These are phyloP conservation scores for Truncatella angustata DNA, from an alignment of 2,329 filamentous ascomycete genomes.

Conservation along the genomic window DNA sequence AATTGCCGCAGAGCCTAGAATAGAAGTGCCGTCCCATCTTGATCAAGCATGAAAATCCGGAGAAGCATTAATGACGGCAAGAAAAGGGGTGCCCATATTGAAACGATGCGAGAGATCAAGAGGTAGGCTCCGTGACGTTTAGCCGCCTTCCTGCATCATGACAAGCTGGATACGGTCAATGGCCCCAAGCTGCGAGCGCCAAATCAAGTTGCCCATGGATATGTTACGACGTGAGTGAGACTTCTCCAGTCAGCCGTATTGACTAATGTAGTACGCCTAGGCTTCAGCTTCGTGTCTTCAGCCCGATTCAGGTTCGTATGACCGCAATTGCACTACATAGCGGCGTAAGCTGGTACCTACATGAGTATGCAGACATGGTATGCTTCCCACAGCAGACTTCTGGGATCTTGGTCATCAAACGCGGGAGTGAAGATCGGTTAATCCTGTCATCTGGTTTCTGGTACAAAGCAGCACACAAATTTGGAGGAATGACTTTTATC, in stretches of 20 bases:
- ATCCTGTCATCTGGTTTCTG: conserved; percentile 1
- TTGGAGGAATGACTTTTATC: not conserved
- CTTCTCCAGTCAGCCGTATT: not conserved
- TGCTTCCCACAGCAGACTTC: not conserved
- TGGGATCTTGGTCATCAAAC: not conserved
- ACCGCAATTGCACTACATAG: not conserved
- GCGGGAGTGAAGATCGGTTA: not conserved
- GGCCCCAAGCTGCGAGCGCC: too few species aligned
- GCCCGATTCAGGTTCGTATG: not conserved
- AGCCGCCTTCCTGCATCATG: too few species aligned
- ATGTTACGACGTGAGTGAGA: not conserved
- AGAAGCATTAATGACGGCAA: too few species aligned
- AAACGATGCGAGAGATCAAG: too few species aligned
- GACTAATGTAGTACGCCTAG: not conserved
- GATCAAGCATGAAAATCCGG: too few species aligned
- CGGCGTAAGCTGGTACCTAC: not conserved
- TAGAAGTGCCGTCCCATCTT: too few species aligned
- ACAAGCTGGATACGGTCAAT: too few species aligned
- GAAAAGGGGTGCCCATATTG: too few species aligned
- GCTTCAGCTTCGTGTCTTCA: not conserved
- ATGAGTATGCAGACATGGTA: not conserved
- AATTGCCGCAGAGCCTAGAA: too few species aligned
- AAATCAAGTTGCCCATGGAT: too few species aligned
- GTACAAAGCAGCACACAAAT: not conserved
- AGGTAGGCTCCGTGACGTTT: too few species aligned